Evolutionary conservation across 75 land plant species (phyloP), one percentile per base, ranked within the genome.

Genomic region (Cryptomeria japonica): DNA sequence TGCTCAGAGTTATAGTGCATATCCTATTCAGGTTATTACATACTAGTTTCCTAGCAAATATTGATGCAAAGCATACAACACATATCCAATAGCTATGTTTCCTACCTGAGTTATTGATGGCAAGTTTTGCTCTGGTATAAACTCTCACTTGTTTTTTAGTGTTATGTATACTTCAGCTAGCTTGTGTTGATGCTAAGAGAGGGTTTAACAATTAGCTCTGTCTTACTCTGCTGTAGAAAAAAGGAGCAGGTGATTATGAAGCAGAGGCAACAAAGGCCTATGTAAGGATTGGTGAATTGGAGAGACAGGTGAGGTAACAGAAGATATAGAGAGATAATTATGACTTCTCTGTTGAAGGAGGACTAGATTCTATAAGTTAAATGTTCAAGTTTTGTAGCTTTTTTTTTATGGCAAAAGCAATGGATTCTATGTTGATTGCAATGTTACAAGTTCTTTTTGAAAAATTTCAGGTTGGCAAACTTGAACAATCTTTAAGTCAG

Each of bases 261-360:
- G 92, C 90, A 47, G 83, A 89, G 87, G 91, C 87, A 64, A 86
- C 87, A 28, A 93, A 90, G 87, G 93, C 93, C 70, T 47, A 92
- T 88, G 87, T 91, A 83, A 88, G 87, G 16, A 91, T 92, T 87
- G 32, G 7, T 89, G 93, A 94, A 64, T 85, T 94, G 47, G 92
- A 93, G 86, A 93, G 88, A 46, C 93, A 93, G 94, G 95, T 86
- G 22, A 46, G 51, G 15, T 8, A 31, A 47, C 11, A 58, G 41
- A 82, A 61, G 7, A 41, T 88, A 46, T 82, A 82, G 28, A 82
- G 12, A 28, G 2, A 46, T 82, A 13, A 14, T 31, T 13, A 82
- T 82, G 49, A 82, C 16, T 11, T 14, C 4, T 28, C 84, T 82
- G 51, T 28, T 28, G 16, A 82, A 80, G 11, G 49, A 47, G 49